Evolutionary conservation across 495 filamentous ascomycete species (phyloP).

Genomic region (Daldinia bambusicola): DNA sequence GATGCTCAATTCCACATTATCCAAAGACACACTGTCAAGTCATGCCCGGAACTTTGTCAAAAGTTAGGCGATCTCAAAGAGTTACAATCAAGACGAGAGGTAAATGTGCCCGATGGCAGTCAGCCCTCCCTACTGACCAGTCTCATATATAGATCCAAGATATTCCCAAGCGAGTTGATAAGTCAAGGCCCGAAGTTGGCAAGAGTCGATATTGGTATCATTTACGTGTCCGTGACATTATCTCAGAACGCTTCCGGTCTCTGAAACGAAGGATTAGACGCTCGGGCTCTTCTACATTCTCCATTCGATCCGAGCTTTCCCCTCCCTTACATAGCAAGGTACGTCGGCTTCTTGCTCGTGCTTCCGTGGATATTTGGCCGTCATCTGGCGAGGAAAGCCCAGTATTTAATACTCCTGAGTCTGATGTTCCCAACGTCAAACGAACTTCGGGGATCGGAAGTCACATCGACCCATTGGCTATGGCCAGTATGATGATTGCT

Average conservation of each 20-base stretch:
- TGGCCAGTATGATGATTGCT: slow-evolving; percentile 45
- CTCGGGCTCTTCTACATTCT: slow-evolving; percentile 42
- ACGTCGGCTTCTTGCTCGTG: slow-evolving; percentile 45
- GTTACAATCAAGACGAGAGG: slow-evolving; percentile 18
- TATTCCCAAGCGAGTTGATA: slow-evolving; percentile 11
- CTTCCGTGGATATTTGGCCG: slow-evolving; percentile 43
- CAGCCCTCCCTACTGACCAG: neutral
- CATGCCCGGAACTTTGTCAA: slow-evolving; percentile 45
- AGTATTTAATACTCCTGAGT: slow-evolving; percentile 47
- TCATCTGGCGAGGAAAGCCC: slow-evolving; percentile 45
- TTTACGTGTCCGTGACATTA: slow-evolving; percentile 39
- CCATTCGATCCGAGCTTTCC: slow-evolving; percentile 41
- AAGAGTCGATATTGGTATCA: slow-evolving; percentile 31
- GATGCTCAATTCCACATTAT: slow-evolving; percentile 23
- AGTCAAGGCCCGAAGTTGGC: slow-evolving; percentile 29
- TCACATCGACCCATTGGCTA: slow-evolving; percentile 37
- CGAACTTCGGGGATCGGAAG: slow-evolving; percentile 3
- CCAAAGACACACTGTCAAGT: slow-evolving; percentile 25
- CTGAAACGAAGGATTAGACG: slow-evolving; percentile 36
- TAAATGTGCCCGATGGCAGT: neutral
- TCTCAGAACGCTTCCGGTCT: slow-evolving; percentile 49
- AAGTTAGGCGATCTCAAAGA: slow-evolving; percentile 22
- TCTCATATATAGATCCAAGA: slow-evolving; percentile 7
- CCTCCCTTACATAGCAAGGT: slow-evolving; percentile 36
- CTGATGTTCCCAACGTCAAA: slow-evolving; percentile 15